phyloP scores from a whole-genome alignment of 805 yeast genomes.

The Teunomyces cretensis region DNA sequence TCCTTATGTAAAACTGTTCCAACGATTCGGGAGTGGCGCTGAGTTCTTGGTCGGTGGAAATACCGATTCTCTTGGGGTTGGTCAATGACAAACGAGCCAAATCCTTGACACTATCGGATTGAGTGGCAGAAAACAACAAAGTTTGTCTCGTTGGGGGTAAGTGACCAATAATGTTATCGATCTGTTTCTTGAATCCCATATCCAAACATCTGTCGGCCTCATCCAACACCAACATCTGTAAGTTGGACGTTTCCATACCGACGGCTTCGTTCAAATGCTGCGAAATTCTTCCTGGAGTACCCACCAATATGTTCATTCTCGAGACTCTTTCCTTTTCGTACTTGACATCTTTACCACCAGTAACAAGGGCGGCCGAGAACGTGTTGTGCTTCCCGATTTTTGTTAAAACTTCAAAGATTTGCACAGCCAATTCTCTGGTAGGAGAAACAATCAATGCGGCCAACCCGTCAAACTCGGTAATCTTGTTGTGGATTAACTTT shows the following conservation, averaged over 20 bases:
- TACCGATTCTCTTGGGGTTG: conserved; percentile 52
- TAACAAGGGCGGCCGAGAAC: conserved; percentile 86
- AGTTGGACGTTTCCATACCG: conserved; percentile 69
- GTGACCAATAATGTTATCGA: conserved; percentile 77
- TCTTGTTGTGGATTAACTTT: conserved; percentile 62
- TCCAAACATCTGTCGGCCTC: conserved; percentile 93
- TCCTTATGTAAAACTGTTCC: conserved; percentile 77
- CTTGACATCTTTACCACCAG: conserved; percentile 88
- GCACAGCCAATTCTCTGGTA: conserved; percentile 88
- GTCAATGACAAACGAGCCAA: conserved; percentile 76
- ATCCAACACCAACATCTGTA: conserved; percentile 79
- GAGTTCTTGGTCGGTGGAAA: conserved; percentile 44
- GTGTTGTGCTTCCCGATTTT: conserved; percentile 73
- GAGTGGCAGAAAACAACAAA: conserved; percentile 83
- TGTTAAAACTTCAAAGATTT: conserved; percentile 83
- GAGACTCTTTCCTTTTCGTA: conserved; percentile 80
- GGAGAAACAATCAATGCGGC: conserved; percentile 92
- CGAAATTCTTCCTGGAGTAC: conserved; percentile 88
- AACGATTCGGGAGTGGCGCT: conserved; percentile 79
- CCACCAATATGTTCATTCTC: conserved; percentile 76
- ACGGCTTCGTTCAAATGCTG: conserved; percentile 91
- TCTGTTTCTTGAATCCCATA: conserved; percentile 85
- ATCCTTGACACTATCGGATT: conserved; percentile 77
- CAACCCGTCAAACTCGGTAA: conserved; percentile 83
- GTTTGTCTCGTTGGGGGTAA: conserved; percentile 84